Conservation (phyloP, 495 filamentous ascomycete genomes). For the Neurospora sp. region DNA sequence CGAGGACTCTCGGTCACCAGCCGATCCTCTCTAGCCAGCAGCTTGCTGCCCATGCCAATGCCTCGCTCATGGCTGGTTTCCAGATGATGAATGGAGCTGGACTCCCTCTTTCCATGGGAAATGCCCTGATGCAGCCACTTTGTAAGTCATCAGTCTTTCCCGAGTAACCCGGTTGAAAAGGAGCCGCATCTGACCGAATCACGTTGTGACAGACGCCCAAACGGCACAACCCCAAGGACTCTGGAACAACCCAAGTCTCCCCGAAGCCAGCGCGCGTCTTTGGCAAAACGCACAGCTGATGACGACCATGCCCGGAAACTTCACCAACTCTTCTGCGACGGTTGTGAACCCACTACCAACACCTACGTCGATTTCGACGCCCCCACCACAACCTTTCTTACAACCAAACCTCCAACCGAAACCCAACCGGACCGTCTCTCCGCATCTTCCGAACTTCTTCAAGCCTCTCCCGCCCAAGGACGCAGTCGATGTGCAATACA, state of each 20-base stretch:
- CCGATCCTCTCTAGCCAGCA: neutral
- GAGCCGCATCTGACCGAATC: neutral
- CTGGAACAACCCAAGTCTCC: neutral
- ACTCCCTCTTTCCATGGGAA: neutral
- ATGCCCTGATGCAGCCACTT: neutral
- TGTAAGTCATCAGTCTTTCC: neutral
- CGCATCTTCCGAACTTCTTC: slow-evolving; percentile 57
- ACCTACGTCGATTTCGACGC: neutral
- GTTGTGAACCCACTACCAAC: neutral
- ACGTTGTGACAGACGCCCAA: neutral
- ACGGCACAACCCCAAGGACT: neutral
- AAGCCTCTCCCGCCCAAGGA: slow-evolving; percentile 59
- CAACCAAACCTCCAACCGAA: neutral
- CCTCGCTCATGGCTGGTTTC: neutral
- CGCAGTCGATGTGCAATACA: slow-evolving; percentile 60
- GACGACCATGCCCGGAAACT: neutral
- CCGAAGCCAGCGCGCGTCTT: neutral
- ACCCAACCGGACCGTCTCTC: slow-evolving; percentile 14
- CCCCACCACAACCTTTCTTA: neutral
- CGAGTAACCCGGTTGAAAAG: neutral
- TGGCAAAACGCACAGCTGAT: neutral
- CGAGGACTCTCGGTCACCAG: neutral
- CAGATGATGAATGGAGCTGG: neutral
- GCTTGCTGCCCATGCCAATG: neutral
- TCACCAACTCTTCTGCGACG: slow-evolving; percentile 18